Evolutionary conservation across 129 eudicot genomes (phyloP).

Genomic region (Pseudognaphalium luteoalbum): DNA sequence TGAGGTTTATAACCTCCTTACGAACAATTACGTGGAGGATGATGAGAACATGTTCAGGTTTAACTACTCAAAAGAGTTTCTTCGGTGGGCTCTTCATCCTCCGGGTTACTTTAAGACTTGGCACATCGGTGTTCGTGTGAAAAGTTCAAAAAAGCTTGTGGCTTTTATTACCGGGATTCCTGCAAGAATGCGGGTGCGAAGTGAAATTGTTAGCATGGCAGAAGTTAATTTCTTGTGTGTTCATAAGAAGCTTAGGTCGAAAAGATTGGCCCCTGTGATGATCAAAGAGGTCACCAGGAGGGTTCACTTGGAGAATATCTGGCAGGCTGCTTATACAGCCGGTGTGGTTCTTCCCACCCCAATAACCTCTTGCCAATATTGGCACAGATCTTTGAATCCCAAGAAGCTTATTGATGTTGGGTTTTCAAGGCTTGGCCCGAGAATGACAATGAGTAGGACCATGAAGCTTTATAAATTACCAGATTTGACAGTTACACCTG

Average conservation of each 20-base stretch:
- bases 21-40: slow-evolving; percentile 65
- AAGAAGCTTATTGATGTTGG: slow-evolving; percentile 67
- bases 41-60: slow-evolving; percentile 71
- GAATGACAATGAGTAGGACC: slow-evolving; percentile 72
- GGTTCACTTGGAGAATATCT: slow-evolving; percentile 61
- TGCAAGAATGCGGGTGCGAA: slow-evolving; percentile 54
- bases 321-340: slow-evolving; percentile 79
- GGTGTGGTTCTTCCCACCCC: slow-evolving; percentile 71
- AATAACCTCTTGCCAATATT: slow-evolving; percentile 57
- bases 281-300: slow-evolving; percentile 70
- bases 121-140: slow-evolving; percentile 67
- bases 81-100: slow-evolving; percentile 65
- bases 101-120: slow-evolving; percentile 57
- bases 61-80: slow-evolving; percentile 62
- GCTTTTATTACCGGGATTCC: slow-evolving; percentile 68
- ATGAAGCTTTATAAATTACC: slow-evolving; percentile 61
- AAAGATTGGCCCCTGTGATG: slow-evolving; percentile 69
- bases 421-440: slow-evolving; percentile 58
- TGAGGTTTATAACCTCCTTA: slow-evolving; percentile 59
- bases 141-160: slow-evolving; percentile 58
- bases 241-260: slow-evolving; percentile 67
- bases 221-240: slow-evolving; percentile 67
- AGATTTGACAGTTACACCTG: slow-evolving; percentile 42
- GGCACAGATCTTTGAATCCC: slow-evolving; percentile 65
- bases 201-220: slow-evolving; percentile 53